Evolutionary conservation across 2,329 filamentous ascomycete species (phyloP).

Genomic region (Pseudogymnoascus verrucosus): DNA sequence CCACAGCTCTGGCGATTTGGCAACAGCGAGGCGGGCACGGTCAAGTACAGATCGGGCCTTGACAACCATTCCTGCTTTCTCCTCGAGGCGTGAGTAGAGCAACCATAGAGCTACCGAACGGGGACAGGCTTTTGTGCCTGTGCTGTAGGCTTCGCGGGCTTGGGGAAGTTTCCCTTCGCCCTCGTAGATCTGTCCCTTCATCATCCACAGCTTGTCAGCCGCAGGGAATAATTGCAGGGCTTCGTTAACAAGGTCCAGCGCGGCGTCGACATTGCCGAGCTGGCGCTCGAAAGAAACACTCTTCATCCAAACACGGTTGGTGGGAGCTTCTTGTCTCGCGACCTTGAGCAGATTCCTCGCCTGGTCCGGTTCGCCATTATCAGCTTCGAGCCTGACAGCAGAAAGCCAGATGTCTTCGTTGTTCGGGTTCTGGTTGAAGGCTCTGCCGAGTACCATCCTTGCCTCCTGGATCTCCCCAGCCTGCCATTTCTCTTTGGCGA

Average conservation of each 20-base stretch:
- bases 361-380: conserved; percentile 73
- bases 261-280: conserved; percentile 67
- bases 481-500: conserved; percentile 91
- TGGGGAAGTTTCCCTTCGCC: conserved; percentile 68
- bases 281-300: conserved; percentile 89
- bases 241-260: conserved; percentile 79
- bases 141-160: conserved; percentile 81
- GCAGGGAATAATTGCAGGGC: conserved; percentile 80
- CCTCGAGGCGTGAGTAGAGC: conserved; percentile 79
- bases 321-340: conserved; percentile 81
- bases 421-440: conserved; percentile 91
- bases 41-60: conserved; percentile 93
- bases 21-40: conserved; percentile 77
- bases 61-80: conserved; percentile 72
- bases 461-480: conserved; percentile 82
- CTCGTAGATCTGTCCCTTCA: conserved; percentile 97
- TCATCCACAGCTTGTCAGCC: conserved; percentile 89
- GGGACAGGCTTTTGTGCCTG: conserved; percentile 79
- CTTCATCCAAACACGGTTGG: conserved; percentile 96
- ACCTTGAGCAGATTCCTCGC: conserved; percentile 74
- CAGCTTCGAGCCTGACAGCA: conserved; percentile 91
- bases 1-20: conserved; percentile 79
- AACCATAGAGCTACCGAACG: conserved; percentile 84
- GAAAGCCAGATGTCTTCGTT: conserved; percentile 98
- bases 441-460: conserved; percentile 73